phyloP scores from a whole-genome alignment of 768 basidiomycete species.

The Rhodotorula babjevae region DNA sequence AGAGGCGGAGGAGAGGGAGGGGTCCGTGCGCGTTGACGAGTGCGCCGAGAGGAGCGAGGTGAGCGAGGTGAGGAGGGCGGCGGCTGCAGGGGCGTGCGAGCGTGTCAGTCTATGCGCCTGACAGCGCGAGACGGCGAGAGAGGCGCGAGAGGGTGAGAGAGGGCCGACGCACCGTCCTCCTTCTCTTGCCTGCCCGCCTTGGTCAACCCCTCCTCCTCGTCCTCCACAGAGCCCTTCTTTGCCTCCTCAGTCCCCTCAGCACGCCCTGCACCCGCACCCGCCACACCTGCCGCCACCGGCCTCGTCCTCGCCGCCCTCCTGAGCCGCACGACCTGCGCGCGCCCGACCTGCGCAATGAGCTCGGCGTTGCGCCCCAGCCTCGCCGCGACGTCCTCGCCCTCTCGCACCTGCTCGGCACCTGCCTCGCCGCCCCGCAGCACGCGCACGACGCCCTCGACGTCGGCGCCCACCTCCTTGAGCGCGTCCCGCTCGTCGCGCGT shows the following conservation, averaged over 20 bases:
- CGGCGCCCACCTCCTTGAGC: neutral
- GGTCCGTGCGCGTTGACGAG: neutral
- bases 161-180: conserved; percentile 13
- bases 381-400: neutral
- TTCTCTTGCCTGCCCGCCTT: conserved; percentile 1
- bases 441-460: neutral
- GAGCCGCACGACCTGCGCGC: conserved; percentile 1
- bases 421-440: neutral
- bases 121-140: too few relatives aligned
- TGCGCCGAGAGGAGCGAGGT: neutral
- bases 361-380: neutral
- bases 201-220: neutral
- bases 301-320: neutral
- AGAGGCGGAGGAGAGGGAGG: neutral
- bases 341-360: conserved; percentile 2
- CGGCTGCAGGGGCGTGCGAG: neutral
- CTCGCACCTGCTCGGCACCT: neutral
- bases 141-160: neutral
- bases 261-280: too few relatives aligned
- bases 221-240: neutral
- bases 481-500: neutral
- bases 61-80: conserved; percentile 1
- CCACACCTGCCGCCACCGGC: neutral
- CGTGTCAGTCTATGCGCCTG: neutral
- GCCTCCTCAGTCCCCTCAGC: too few relatives aligned